Evolutionary conservation across 2,329 filamentous ascomycete genomes (phyloP), one percentile per base, ranked within the genome.

Genomic region (Aureobasidium sp.): DNA sequence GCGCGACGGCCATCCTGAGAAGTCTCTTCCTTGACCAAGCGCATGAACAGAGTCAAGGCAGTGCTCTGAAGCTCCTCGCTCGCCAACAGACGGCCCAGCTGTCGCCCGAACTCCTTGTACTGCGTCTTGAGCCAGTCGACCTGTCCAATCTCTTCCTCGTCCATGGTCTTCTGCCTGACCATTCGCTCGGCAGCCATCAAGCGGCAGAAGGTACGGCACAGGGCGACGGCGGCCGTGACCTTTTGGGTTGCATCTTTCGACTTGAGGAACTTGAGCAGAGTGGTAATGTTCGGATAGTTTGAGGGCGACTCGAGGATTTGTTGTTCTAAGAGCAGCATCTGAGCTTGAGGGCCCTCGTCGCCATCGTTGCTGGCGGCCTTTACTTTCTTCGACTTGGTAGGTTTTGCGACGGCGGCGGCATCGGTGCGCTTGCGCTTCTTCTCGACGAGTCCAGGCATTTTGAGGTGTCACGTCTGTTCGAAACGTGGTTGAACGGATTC

Each of bases 211-310:
- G 95, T 85, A 68, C 92, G 84, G 74, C 91, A 96, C 52, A 97
- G 80, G 1, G 92, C 87, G 22, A 97, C 87, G 0, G 87, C 84
- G 0, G 91, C 89, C 52, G 71, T 67, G 51, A 90, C 78, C 12
- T 84, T 80, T 4, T 84, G 79, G 47, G 87, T 82, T 1, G 78
- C 74, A 22, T 78, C 72, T 2, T 81, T 74, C 31, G 78, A 77
- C 41, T 85, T 75, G 59, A 68, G 69, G 69, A 85, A 82, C 45
- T 81, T 81, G 49, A 96, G 79, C 41, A 97, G 77, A 12, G 82
- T 84, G 8, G 85, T 82, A 70, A 97, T 93, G 71, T 96, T 91
- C 79, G 96, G 96, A 81, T 95, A 96, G 76, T 96, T 84, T 74
- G 91, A 90, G 70, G 86, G 89, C 55, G 91, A 96, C 74, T 94